phyloP scores from a whole-genome alignment of 768 basidiomycete genomes.

The Suillus subaureus region DNA sequence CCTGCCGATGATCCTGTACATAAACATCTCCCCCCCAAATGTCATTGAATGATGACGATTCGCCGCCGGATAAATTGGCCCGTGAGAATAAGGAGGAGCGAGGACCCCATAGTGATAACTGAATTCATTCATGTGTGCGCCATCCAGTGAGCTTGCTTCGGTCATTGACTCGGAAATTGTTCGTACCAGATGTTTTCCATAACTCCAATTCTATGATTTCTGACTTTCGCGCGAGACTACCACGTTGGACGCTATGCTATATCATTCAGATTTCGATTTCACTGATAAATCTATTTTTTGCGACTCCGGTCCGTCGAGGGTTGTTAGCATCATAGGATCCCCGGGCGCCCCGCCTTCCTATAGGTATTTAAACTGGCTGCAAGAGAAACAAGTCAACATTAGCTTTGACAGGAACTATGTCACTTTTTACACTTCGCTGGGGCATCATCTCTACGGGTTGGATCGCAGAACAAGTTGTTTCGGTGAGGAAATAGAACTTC shows the following conservation, averaged over 20 bases:
- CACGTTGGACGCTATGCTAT: background rate
- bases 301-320: background rate
- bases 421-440: slow-evolving; percentile 43
- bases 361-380: background rate
- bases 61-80: background rate
- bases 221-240: background rate
- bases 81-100: background rate
- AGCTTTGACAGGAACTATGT: slow-evolving; percentile 1
- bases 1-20: slow-evolving; percentile 22
- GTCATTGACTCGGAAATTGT: background rate
- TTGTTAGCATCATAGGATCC: background rate
- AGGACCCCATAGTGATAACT: background rate
- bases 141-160: background rate
- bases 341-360: background rate
- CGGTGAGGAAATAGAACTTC: slow-evolving; percentile 29
- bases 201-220: background rate
- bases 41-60: background rate
- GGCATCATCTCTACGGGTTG: slow-evolving; percentile 54
- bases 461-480: slow-evolving; percentile 48
- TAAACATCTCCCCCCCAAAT: background rate
- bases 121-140: background rate
- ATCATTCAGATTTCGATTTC: background rate
- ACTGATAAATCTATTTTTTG: background rate
- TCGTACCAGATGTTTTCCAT: background rate
- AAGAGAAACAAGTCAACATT: background rate